Conservation (phyloP, 768 basidiomycete species). For the Lentinula sp. region DNA sequence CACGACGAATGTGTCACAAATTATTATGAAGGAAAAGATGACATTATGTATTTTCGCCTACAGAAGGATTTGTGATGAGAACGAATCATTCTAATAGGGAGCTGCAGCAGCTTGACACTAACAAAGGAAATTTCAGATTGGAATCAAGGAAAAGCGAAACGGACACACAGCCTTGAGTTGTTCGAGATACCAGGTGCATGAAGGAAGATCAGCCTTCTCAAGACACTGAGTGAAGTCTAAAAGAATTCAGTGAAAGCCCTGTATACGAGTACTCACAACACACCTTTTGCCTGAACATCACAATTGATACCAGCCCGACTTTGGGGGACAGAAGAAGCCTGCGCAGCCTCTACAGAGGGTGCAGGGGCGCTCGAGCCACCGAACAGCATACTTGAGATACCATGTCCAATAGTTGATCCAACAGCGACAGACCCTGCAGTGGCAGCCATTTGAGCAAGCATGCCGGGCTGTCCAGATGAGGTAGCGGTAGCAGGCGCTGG, state of each 20-base stretch:
- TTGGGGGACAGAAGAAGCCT: conserved; percentile 41
- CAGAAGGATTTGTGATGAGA: no score
- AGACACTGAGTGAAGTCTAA: conserved; percentile 82
- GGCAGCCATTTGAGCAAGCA: conserved; percentile 82
- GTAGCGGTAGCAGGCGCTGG: conserved; percentile 33
- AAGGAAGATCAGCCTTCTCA: conserved; percentile 71
- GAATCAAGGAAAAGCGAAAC: background rate
- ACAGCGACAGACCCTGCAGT: conserved; percentile 88
- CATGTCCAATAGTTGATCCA: conserved; percentile 85
- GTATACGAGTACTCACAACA: conserved; percentile 6
- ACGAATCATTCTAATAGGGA: conserved; percentile 31
- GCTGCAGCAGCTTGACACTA: conserved; percentile 77
- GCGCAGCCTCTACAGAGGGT: conserved; percentile 38
- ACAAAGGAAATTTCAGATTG: conserved; percentile 9
- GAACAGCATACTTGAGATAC: conserved; percentile 86
- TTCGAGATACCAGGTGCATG: conserved; percentile 84
- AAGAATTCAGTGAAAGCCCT: background rate
- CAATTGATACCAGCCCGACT: conserved; percentile 40
- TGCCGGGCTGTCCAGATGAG: conserved; percentile 45
- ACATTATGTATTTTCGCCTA: no score
- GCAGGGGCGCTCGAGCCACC: conserved; percentile 51
- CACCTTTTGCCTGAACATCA: conserved; percentile 78
- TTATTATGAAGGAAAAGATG: no score
- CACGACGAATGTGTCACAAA: no score
- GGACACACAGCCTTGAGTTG: conserved; percentile 78